A percentile compares a stretch with the other conserved stretches of the same genome.
Evolutionary conservation across 179 eudicot species (phyloP).

Genomic region (Kewa caespitosa): DNA sequence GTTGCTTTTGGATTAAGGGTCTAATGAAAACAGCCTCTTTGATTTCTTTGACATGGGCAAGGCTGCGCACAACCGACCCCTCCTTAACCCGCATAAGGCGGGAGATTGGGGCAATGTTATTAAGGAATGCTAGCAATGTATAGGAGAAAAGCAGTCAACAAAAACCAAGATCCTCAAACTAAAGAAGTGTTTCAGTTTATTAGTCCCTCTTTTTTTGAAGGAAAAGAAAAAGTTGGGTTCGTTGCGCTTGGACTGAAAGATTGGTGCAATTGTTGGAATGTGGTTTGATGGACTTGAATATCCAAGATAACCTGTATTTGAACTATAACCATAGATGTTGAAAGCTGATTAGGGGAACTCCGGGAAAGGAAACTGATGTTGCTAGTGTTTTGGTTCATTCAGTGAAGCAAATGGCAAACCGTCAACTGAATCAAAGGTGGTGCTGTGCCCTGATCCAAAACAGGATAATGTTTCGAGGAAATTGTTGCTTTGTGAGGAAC

Average conservation of each 20-base stretch:
- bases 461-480: background rate
- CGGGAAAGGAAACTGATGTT: background rate
- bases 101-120: too few relatives aligned
- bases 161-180: too few relatives aligned
- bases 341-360: background rate
- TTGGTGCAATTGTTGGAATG: background rate
- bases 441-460: background rate
- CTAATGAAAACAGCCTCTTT: too few relatives aligned
- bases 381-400: constrained; percentile 1
- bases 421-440: background rate
- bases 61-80: too few relatives aligned
- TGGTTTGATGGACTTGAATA: background rate
- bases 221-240: background rate
- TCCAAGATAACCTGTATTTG: background rate
- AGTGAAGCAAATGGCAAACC: background rate
- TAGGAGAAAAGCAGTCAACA: too few relatives aligned
- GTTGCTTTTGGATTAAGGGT: too few relatives aligned
- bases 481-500: background rate
- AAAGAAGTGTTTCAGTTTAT: too few relatives aligned
- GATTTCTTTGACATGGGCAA: too few relatives aligned
- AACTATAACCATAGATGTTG: background rate
- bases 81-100: too few relatives aligned
- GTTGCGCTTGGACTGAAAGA: background rate
- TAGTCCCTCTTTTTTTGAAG: too few relatives aligned
- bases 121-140: too few relatives aligned